Evolutionary conservation across 768 basidiomycete species (phyloP).

Genomic region (Calocybe cyanea): DNA sequence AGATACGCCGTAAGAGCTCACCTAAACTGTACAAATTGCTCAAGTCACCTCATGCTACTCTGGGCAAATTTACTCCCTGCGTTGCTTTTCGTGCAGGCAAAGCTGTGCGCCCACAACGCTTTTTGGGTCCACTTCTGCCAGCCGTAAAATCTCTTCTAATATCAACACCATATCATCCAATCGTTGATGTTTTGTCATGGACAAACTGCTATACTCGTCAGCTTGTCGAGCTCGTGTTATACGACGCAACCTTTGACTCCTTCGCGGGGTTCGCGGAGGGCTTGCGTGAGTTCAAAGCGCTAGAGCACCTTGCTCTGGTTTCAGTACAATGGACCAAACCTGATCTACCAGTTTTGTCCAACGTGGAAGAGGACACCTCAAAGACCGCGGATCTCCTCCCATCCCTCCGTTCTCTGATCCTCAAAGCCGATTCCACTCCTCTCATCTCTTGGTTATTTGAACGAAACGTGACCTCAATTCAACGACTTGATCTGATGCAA

Average conservation of each 20-base stretch:
- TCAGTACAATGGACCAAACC: slow-evolving; percentile 2
- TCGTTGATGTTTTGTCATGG: slow-evolving; percentile 4
- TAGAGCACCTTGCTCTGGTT: slow-evolving; percentile 9
- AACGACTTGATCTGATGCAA: slow-evolving; percentile 4
- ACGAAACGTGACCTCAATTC: neutral
- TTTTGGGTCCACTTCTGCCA: neutral
- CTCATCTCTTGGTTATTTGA: slow-evolving; percentile 7
- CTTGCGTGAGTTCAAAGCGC: slow-evolving; percentile 4
- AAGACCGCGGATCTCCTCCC: neutral
- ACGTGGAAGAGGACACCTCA: neutral
- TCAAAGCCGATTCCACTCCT: neutral
- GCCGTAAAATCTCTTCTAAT: slow-evolving; percentile 1
- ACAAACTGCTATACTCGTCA: slow-evolving; percentile 3
- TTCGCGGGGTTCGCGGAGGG: slow-evolving; percentile 1
- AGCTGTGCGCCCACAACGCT: neutral
- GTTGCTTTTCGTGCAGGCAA: slow-evolving; percentile 2
- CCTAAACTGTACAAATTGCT: neutral
- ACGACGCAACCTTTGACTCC: neutral
- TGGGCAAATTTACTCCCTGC: neutral
- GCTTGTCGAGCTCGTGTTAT: slow-evolving; percentile 8
- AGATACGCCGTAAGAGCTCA: too few species aligned
- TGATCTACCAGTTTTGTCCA: neutral
- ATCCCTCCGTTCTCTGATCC: slow-evolving; percentile 6
- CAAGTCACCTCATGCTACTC: slow-evolving; percentile 4
- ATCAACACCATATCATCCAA: slow-evolving; percentile 1